Percentiles rank a stretch among this genome's conserved stretches.
Evolutionary conservation across 1,284 basidiomycete species (phyloP).

Genomic region (Macrocystidia cucumis): DNA sequence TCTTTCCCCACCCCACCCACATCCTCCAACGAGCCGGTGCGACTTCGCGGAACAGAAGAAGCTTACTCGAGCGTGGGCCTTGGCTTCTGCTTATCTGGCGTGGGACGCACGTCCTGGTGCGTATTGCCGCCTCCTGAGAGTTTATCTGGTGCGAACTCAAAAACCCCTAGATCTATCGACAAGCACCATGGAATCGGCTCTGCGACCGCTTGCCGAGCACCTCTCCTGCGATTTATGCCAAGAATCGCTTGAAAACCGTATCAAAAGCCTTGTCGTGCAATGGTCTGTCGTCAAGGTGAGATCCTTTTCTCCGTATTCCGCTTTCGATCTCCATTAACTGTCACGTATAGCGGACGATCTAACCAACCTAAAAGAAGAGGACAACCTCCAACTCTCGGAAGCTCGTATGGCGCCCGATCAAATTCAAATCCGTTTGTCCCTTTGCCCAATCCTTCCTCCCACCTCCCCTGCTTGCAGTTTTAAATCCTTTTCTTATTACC

Average conservation of each 20-base stretch:
- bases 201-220: constrained; percentile 50
- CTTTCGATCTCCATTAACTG: constrained; percentile 3
- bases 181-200: constrained; percentile 50
- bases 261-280: constrained; percentile 60
- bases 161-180: constrained; percentile 53
- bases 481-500: too few species aligned
- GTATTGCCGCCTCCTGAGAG: constrained; percentile 6
- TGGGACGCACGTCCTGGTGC: constrained; percentile 63
- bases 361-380: too few species aligned
- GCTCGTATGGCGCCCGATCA: too few species aligned
- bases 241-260: constrained; percentile 49
- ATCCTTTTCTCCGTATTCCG: constrained; percentile 1
- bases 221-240: constrained; percentile 57
- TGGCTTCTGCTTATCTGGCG: constrained; percentile 59
- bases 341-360: constrained; percentile 27
- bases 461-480: too few species aligned
- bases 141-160: too few species aligned
- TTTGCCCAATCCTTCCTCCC: too few species aligned
- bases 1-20: constrained; percentile 52
- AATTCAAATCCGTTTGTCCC: too few species aligned
- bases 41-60: constrained; percentile 58
- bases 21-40: constrained; percentile 47
- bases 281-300: constrained; percentile 73
- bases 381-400: too few species aligned
- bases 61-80: constrained; percentile 55